Conservation (phyloP, 306 rosid genomes). For the Boehmeria nivea region DNA sequence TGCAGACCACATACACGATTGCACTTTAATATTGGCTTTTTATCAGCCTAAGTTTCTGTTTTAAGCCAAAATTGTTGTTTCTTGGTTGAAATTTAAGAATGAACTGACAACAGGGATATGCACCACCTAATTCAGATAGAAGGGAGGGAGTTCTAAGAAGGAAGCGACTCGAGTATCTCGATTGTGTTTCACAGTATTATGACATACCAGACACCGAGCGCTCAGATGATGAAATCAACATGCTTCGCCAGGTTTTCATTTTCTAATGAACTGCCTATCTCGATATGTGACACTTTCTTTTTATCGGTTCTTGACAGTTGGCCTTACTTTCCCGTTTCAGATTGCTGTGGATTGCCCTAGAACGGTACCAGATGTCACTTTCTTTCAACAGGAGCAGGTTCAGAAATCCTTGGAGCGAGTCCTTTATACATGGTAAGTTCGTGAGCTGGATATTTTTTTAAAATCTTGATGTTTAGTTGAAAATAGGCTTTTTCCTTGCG, state of each 20-base stretch:
- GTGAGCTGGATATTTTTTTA: slow-evolving; percentile 11
- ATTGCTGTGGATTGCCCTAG: slow-evolving; percentile 92
- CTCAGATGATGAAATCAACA: slow-evolving; percentile 90
- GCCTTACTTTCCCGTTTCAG: slow-evolving; percentile 31
- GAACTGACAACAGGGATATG: slow-evolving; percentile 96
- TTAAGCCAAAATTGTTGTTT: slow-evolving; percentile 15
- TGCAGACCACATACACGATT: too few species aligned
- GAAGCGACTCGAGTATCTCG: slow-evolving; percentile 94
- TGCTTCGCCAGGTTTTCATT: slow-evolving; percentile 86
- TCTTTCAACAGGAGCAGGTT: slow-evolving; percentile 81
- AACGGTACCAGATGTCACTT: slow-evolving; percentile 87
- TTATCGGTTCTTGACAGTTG: slow-evolving; percentile 22
- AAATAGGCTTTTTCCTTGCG: too few species aligned
- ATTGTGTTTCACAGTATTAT: slow-evolving; percentile 77
- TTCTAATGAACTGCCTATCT: slow-evolving; percentile 9
- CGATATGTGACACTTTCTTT: slow-evolving; percentile 11
- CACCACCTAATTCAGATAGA: slow-evolving; percentile 99
- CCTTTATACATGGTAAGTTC: slow-evolving; percentile 75
- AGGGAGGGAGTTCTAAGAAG: slow-evolving; percentile 90
- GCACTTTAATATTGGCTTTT: too few species aligned
- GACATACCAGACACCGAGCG: slow-evolving; percentile 85
- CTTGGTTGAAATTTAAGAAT: slow-evolving; percentile 59
- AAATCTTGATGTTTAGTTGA: too few species aligned
- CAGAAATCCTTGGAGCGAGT: slow-evolving; percentile 92
- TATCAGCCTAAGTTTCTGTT: slow-evolving; percentile 11